A percentile compares a stretch with the other conserved stretches of the same genome.
Conservation (phyloP, 805 yeast species). For the Yarrowia hollandica region DNA sequence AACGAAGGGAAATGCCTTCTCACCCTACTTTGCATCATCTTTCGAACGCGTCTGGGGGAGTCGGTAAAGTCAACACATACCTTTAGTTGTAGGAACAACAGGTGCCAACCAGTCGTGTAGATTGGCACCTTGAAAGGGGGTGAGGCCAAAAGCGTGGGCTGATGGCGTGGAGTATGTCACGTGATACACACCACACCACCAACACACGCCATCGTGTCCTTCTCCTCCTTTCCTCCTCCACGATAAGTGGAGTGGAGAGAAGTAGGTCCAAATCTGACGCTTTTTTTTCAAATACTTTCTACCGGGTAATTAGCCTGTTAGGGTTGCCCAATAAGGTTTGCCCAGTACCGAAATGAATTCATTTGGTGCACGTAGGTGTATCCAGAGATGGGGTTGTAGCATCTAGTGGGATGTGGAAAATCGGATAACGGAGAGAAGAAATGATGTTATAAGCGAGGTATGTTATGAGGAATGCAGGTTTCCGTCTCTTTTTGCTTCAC, state of each 20-base stretch:
- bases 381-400: too few relatives aligned
- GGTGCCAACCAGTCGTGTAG: neutral
- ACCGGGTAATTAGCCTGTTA: constrained; percentile 18
- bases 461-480: too few relatives aligned
- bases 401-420: too few relatives aligned
- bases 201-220: too few relatives aligned
- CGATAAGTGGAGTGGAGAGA: neutral
- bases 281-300: constrained; percentile 5
- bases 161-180: too few relatives aligned
- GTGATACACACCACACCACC: too few relatives aligned
- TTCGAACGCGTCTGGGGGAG: constrained; percentile 11
- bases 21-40: constrained; percentile 33
- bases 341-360: too few relatives aligned
- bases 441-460: too few relatives aligned
- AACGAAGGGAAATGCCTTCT: constrained; percentile 31
- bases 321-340: constrained; percentile 5
- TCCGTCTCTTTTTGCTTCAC: too few relatives aligned
- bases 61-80: neutral
- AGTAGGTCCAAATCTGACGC: neutral
- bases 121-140: neutral
- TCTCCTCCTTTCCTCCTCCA: neutral
- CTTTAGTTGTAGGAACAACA: neutral
- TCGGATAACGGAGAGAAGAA: too few relatives aligned
- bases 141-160: too few relatives aligned
- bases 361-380: too few relatives aligned